Evolutionary conservation across 2,329 filamentous ascomycete species (phyloP), one percentile per base, ranked within the genome.

Genomic region (Fonsecaea multimorphosa): DNA sequence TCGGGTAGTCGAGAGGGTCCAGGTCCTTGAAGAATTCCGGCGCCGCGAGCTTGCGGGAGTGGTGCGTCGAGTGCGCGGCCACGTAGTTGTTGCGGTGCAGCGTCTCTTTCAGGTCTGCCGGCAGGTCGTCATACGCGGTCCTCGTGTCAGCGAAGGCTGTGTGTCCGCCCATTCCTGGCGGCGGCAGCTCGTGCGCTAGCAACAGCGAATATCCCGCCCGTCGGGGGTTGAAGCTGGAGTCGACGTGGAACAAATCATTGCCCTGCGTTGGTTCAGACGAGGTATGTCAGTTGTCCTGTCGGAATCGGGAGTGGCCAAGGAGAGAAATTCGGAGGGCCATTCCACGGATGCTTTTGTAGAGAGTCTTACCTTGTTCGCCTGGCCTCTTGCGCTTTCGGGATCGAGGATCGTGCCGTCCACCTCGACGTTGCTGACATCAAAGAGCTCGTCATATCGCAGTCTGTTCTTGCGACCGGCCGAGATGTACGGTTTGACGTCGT

Each of bases 21-120:
- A 46, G 40, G 16, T 58, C 36, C 19, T 29, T 58, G 56, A 58
- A 58, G n/a, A 34, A 58, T 1, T 46, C 56, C 16, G 56, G 56
- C 11, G 27, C 27, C 5, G 56, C 53, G 14, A n/a, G 32, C 32
- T 56, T 56, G 12, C 53, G 53, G 5, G 53, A 56, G 24, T 56
- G 53, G 31, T 34, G 36, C 19, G 36, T 19, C 29, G 53, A 56
- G 36, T 56, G 53, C 11, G 32, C 53, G 11, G 53, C 53, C 14
- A 56, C 53, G 22, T 34, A 56, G 53, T 19, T 32, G 29, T 34
- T 56, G 14, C 11, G 32, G 6, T 7, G 6, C 16, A 56, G 53
- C 11, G 16, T 36, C 16, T 36, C 36, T 14, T 56, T 56, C 31
- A n/a, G 9, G 16, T 56, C 53, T 2, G 3, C 53, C 1, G 53